Evolutionary conservation across 257 asterid genomes (phyloP), one percentile per base, ranked within the genome.

Genomic region (Osmanthus fragrans): DNA sequence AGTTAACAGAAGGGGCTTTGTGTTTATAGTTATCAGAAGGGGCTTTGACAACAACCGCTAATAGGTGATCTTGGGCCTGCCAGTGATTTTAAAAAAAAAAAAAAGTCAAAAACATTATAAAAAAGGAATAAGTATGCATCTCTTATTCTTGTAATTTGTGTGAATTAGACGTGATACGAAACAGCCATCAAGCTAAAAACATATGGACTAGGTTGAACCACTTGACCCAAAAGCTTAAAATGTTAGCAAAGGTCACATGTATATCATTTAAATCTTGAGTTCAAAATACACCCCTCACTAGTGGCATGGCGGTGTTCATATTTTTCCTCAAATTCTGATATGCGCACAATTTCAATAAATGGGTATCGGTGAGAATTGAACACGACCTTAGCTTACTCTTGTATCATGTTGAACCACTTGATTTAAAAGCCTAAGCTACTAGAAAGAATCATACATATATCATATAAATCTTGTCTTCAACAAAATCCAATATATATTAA

Each of bases 41-140:
- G 69, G 92, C 40, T 87, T 93, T 96, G 84, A 96, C 82, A 39
- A 96, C 85, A 70, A 89, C 99, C 11, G 97, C 99, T 37, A 93
- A 94, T 78, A 93, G 87, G 89, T 93, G 97, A 86, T 93, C 97
- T 85, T 90, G 92, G 75, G 79, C 96, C 99, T 95, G 96, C 82
- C 87, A 83, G 39, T 77, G 19, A 82, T 23, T 19, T 4, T 16
- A 39, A 77, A 21, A 80, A 45, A 63, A 81, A n/a, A 19, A 56
- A 58, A 80, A n/a, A 0, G 18, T 10, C 2, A 3, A 9, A 58
- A 63, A 27, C 18, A 23, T 2, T 25, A 63, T 7, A 27, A 63
- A 63, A 63, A 12, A 7, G 65, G 39, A 6, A 13, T 68, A 56
- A 81, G 75, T 69, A 56, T 30, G 32, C 18, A 70, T 72, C 72